Percentiles rank a stretch among this genome's conserved stretches.
Conservation (phyloP, 73 alveolate species). For the Symbiodinium pilosum region DNA sequence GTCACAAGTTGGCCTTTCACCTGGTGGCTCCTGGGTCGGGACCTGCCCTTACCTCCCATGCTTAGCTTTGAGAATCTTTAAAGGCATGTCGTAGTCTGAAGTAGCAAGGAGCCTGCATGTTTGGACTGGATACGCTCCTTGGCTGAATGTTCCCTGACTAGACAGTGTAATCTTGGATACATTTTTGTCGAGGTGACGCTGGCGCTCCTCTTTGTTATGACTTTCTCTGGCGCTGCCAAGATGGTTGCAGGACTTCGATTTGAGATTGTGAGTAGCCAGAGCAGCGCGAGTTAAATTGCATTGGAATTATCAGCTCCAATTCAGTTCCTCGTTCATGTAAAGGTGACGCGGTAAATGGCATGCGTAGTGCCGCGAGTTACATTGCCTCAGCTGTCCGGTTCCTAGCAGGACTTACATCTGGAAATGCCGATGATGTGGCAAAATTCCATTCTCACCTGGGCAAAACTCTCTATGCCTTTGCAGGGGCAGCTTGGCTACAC, state of each 20-base stretch:
- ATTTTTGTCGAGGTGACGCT: slow-evolving; percentile 14
- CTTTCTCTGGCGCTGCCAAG: slow-evolving; percentile 60
- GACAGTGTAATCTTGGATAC: not conserved
- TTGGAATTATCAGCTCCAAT: not conserved
- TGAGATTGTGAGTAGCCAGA: too few species aligned
- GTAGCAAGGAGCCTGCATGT: slow-evolving; percentile 35
- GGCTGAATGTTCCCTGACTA: not conserved
- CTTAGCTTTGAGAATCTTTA: too few species aligned
- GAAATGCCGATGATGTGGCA: slow-evolving; percentile 63
- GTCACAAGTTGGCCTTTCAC: not conserved
- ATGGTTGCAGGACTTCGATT: too few species aligned
- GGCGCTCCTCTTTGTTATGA: slow-evolving; percentile 55
- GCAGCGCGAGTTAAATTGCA: too few species aligned
- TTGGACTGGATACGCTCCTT: slow-evolving; percentile 75
- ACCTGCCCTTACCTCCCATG: not conserved
- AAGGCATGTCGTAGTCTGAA: too few species aligned
- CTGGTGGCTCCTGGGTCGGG: not conserved
- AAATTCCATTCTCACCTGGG: slow-evolving; percentile 75
- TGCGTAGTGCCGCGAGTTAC: not conserved
- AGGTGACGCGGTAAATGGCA: too few species aligned
- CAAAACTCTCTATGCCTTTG: slow-evolving; percentile 46
- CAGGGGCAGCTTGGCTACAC: slow-evolving; percentile 1
- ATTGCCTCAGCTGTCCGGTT: too few species aligned
- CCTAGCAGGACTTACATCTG: slow-evolving; percentile 70
- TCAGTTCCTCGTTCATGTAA: not conserved